Conservation (phyloP, 192 early-diverging fungal species). For the Podila clonocystis region DNA sequence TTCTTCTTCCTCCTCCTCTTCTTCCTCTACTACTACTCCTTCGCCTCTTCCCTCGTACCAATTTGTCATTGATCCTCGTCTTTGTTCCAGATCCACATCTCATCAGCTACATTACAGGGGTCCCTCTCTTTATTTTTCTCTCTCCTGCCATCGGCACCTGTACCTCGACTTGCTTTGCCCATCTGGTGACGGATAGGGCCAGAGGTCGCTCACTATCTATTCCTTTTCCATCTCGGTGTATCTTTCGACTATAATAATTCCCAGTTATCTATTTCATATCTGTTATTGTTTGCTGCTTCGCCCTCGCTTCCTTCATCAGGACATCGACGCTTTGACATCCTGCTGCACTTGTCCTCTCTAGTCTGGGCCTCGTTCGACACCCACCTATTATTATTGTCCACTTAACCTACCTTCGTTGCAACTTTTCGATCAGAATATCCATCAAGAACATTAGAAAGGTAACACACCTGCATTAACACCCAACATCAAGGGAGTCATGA, state of each 20-base stretch:
- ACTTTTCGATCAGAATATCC: too few species aligned
- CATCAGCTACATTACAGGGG: background rate
- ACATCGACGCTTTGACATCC: too few species aligned
- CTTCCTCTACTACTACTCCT: slow-evolving; percentile 1
- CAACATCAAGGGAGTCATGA: too few species aligned
- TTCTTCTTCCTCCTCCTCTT: background rate
- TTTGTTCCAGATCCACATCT: background rate
- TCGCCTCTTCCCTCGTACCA: background rate
- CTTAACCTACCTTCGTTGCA: too few species aligned
- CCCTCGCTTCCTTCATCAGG: background rate
- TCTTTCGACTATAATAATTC: slow-evolving; percentile 4
- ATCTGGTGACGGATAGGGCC: too few species aligned
- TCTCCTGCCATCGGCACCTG: background rate
- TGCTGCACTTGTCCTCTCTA: too few species aligned
- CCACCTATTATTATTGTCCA: too few species aligned
- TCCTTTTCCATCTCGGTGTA: slow-evolving; percentile 12
- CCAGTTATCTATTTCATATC: background rate
- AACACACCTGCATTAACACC: too few species aligned
- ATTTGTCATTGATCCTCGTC: background rate
- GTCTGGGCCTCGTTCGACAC: too few species aligned
- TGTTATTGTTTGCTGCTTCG: background rate
- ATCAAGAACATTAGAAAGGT: too few species aligned
- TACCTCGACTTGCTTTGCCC: background rate
- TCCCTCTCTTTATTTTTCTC: background rate
- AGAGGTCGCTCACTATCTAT: background rate